Conservation (phyloP, 2,329 filamentous ascomycete species). For the Penicillium polonicum region DNA sequence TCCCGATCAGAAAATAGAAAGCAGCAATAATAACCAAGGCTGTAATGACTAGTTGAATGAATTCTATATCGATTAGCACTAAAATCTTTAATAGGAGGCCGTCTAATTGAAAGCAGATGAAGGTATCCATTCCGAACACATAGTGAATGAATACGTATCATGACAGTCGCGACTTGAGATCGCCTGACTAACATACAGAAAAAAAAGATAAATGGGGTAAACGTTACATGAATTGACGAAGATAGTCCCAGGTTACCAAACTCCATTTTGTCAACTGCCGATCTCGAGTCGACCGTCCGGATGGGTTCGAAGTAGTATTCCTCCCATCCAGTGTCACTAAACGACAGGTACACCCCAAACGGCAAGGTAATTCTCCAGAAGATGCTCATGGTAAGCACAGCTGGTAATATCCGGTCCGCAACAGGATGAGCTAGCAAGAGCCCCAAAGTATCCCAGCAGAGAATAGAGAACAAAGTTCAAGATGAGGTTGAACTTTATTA, state of each 20-base stretch:
- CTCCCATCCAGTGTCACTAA: too few relatives aligned
- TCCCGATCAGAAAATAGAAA: neutral
- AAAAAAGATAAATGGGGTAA: neutral
- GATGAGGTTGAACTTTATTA: neutral
- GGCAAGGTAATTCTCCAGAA: too few relatives aligned
- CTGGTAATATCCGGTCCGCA: too few relatives aligned
- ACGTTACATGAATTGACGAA: neutral
- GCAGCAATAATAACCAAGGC: neutral
- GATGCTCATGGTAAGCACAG: too few relatives aligned
- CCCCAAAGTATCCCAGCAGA: too few relatives aligned
- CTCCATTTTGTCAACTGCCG: neutral
- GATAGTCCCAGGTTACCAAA: neutral
- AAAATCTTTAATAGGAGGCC: too few relatives aligned
- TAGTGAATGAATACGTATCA: neutral
- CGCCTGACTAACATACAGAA: neutral
- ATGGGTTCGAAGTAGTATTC: too few relatives aligned
- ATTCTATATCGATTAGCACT: neutral
- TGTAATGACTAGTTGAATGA: neutral
- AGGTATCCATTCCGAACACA: neutral
- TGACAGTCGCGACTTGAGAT: neutral
- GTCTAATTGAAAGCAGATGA: neutral
- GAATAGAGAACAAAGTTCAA: too few relatives aligned
- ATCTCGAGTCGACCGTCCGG: neutral
- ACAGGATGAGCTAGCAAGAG: too few relatives aligned
- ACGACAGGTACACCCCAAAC: too few relatives aligned